Evolutionary conservation across 2,329 filamentous ascomycete genomes (phyloP), one percentile per base, ranked within the genome.

Genomic region (Hypocreales sp.): DNA sequence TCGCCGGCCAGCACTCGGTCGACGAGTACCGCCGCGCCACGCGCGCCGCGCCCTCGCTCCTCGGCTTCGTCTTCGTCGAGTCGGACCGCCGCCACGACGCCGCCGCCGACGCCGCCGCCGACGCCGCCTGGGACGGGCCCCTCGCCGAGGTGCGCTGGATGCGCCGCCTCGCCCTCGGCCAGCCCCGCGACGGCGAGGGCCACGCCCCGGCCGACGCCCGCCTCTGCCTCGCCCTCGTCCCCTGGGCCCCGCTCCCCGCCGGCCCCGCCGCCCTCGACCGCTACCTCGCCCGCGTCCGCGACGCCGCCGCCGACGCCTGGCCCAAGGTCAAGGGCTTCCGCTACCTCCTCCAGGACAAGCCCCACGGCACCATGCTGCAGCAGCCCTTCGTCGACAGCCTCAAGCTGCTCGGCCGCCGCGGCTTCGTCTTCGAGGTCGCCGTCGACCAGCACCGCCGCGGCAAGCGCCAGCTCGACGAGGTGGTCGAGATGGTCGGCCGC

Each of bases 161-260:
- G 30, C 60, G 68, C 31, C 64, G 72, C 21, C 66, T 92, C 32
- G 68, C 72, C 4, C 60, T 70, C 20, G 77, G 77, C 9, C 46
- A 55, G 31, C 67, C 72, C 0, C 44, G 55, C 16, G 46, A 61
- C 2, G 66, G 64, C 16, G 68, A 79, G 41, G 74, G 72, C 19
- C 71, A 79, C 48, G 24, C 29, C 1, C 18, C 43, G 13, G 45
- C 44, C 14, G 51, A 55, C 22, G 59, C 59, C 10, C 46, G 55
- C 15, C 54, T 75, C 13, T 72, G 81, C 39, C 56, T 75, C 3
- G 86, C 67, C 1, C 69, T 84, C 36, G 65, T 94, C 4, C 73
- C 82, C 2, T 94, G 82, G 81, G 84, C 83, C n/a, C 86, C 86
- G 0, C 47, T 94, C 26, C 68, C 79, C 8, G 69, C 72, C 22